These are phyloP conservation scores for Intubia oerlemansii DNA, from an alignment of 2,329 filamentous ascomycete genomes.

Conservation along the genomic window DNA sequence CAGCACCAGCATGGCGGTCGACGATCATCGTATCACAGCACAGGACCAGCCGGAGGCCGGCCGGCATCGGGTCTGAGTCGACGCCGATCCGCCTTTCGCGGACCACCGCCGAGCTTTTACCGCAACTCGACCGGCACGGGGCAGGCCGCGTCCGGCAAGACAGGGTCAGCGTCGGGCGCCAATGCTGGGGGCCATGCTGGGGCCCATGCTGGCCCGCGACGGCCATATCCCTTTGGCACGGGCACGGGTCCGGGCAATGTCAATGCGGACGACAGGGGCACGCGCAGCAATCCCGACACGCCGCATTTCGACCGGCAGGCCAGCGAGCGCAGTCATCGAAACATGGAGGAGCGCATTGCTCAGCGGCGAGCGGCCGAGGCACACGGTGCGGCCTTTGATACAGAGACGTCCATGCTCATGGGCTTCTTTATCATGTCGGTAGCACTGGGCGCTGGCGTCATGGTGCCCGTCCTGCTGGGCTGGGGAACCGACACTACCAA, in stretches of 20 bases:
- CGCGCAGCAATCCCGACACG: slow-evolving; percentile 23
- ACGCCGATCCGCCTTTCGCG: slow-evolving; percentile 54
- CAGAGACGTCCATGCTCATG: slow-evolving; percentile 18
- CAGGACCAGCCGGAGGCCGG: slow-evolving; percentile 46
- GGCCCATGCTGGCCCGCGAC: slow-evolving; percentile 8
- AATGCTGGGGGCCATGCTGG: too few relatives aligned
- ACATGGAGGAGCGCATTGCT: slow-evolving; percentile 29
- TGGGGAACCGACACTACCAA: too few relatives aligned
- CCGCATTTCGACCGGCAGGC: slow-evolving; percentile 58
- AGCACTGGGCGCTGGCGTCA: not conserved
- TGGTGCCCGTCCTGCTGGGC: too few relatives aligned
- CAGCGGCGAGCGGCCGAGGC: slow-evolving; percentile 15
- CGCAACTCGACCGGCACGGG: slow-evolving; percentile 20
- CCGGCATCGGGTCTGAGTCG: slow-evolving; percentile 64
- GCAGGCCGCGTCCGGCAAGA: not conserved
- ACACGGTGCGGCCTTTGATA: slow-evolving; percentile 14
- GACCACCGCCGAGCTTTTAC: slow-evolving; percentile 81
- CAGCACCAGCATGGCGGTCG: too few relatives aligned
- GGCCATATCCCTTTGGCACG: too few relatives aligned
- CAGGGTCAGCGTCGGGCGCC: too few relatives aligned
- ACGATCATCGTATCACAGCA: slow-evolving; percentile 35
- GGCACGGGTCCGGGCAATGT: slow-evolving; percentile 3
- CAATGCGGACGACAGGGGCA: slow-evolving; percentile 10
- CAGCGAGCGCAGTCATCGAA: slow-evolving; percentile 54
- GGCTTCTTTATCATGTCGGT: slow-evolving; percentile 28